Evolutionary conservation across 2,329 filamentous ascomycete species (phyloP).

Genomic region (Pseudocercospora pini-densiflorae): DNA sequence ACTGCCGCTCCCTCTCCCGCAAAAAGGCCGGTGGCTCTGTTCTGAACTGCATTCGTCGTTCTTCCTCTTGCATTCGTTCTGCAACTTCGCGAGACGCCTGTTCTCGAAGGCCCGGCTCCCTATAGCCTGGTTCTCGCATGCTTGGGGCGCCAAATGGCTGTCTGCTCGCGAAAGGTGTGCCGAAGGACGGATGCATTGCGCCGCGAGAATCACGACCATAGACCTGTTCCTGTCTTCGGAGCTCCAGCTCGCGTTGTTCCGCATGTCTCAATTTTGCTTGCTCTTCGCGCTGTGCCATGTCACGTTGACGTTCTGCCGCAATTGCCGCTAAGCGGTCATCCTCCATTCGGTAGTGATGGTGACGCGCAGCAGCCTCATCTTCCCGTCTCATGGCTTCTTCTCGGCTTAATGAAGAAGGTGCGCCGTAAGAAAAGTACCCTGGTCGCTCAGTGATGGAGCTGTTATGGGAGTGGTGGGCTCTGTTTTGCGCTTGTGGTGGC

Average conservation of each 20-base stretch:
- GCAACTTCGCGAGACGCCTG: constrained; percentile 10
- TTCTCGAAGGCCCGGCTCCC: constrained; percentile 7
- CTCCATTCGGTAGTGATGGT: constrained; percentile 22
- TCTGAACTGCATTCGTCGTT: constrained; percentile 5
- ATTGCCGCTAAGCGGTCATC: constrained; percentile 13
- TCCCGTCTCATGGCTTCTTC: constrained; percentile 34
- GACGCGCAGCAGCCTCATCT: constrained; percentile 23
- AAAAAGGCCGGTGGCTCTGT: constrained; percentile 2
- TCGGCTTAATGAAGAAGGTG: constrained; percentile 26
- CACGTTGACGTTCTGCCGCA: constrained; percentile 10
- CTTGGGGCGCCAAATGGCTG: constrained; percentile 3
- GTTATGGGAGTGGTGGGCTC: constrained; percentile 39
- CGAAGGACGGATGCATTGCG: constrained; percentile 12
- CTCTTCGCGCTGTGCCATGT: constrained; percentile 3
- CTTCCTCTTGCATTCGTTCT: constrained; percentile 10
- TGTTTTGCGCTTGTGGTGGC: constrained; percentile 33
- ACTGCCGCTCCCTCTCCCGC: background rate
- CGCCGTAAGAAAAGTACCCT: constrained; percentile 25
- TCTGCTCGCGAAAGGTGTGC: constrained; percentile 12
- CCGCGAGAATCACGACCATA: constrained; percentile 10
- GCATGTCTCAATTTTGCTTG: constrained; percentile 16
- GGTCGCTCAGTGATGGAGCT: constrained; percentile 31
- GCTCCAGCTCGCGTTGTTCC: constrained; percentile 29
- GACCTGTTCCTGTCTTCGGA: constrained; percentile 22
- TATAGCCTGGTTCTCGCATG: background rate